Evolutionary conservation across 805 yeast species (phyloP), one percentile per base, ranked within the genome.

Genomic region (Pichia membranifaciens): DNA sequence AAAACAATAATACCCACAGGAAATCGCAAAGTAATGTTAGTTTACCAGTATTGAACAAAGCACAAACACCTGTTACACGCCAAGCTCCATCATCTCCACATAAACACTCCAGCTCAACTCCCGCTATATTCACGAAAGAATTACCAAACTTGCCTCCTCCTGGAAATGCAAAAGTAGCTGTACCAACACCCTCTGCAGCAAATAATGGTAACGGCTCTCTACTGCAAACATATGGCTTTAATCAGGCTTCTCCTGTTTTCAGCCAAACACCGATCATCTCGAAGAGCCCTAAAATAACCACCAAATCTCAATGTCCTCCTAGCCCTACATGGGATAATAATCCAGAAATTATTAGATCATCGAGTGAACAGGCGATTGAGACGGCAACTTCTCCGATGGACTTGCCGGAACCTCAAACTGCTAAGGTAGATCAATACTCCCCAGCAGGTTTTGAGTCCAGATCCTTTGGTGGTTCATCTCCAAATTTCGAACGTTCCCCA

Each of bases 161-260:
- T n/a, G 7, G 10, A n/a, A n/a, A n/a, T 10, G 29, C 29, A 25
- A 25, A 25, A 25, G 29, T 10, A 25, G 29, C 29, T 25, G n/a
- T n/a, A n/a, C 29, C 29, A 25, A 25, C 7, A 25, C 10, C 29
- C 10, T 25, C 29, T 8, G 5, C 39, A 23, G 15, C 12, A 3
- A 13, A 22, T 9, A 18, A 41, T 15, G 15, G 3, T 3, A 20
- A 41, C 31, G 5, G 51, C 16, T 41, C 51, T 12, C 33, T 59
- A 2, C 45, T 61, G 17, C 53, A 54, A 16, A 51, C 58, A 1
- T 58, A 58, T 34, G 64, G 65, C 1, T 57, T 61, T 42, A 45
- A 50, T 21, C 21, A 37, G 16, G 22, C 40, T 3, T 23, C 54
- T 9, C 50, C 51, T 16, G 38, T 37, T 8, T 13, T 52, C 2